These are phyloP conservation scores for Wallacemonas sp. DNA, from an alignment of 208 protist genomes.

Conservation along the genomic window DNA sequence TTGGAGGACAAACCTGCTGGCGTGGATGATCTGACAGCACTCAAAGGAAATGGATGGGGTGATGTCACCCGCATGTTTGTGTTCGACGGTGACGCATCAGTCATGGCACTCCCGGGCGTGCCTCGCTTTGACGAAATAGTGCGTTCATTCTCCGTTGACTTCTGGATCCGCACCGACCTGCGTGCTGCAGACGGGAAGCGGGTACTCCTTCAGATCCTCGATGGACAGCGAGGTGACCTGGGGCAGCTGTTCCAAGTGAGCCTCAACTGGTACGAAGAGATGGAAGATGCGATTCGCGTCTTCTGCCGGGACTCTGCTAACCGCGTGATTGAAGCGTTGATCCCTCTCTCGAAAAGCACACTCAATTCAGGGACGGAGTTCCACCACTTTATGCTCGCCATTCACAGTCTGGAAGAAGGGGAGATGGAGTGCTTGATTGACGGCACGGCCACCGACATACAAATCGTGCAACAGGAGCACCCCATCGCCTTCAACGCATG, in stretches of 20 bases:
- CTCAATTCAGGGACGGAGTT: slow-evolving; percentile 28
- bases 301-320: slow-evolving; percentile 80
- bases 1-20: slow-evolving; percentile 19
- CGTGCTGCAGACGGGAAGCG: slow-evolving; percentile 40
- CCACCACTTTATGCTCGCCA: slow-evolving; percentile 75
- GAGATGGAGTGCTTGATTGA: slow-evolving; percentile 69
- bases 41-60: slow-evolving; percentile 86
- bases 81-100: slow-evolving; percentile 72
- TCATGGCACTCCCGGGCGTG: slow-evolving; percentile 82
- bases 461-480: slow-evolving; percentile 85
- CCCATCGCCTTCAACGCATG: slow-evolving; percentile 87
- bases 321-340: slow-evolving; percentile 79
- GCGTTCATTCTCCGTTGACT: slow-evolving; percentile 75
- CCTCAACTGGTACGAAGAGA: slow-evolving; percentile 76
- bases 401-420: slow-evolving; percentile 80
- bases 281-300: slow-evolving; percentile 63
- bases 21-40: slow-evolving; percentile 13
- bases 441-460: slow-evolving; percentile 37
- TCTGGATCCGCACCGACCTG: slow-evolving; percentile 82
- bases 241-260: slow-evolving; percentile 83
- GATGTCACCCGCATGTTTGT: slow-evolving; percentile 40
- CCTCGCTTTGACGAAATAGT: slow-evolving; percentile 85
- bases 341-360: slow-evolving; percentile 30
- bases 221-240: slow-evolving; percentile 71
- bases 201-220: slow-evolving; percentile 79